Percentiles rank a stretch among this genome's conserved stretches.
Evolutionary conservation across 2,329 filamentous ascomycete species (phyloP).

Genomic region (Colletotrichum somersetense): DNA sequence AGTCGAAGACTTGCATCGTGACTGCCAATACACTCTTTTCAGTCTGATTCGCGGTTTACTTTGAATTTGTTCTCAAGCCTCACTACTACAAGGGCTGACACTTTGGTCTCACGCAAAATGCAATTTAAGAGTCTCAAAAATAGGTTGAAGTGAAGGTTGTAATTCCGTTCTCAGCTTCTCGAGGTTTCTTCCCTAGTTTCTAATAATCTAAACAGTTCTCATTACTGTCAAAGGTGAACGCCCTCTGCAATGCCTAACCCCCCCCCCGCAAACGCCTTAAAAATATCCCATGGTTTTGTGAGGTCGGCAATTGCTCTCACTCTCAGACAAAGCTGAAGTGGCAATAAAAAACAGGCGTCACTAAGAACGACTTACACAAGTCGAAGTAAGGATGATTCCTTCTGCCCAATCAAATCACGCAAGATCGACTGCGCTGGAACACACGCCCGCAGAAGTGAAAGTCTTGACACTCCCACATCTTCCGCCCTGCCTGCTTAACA

Average conservation of each 20-base stretch:
- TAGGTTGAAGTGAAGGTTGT: slow-evolving; percentile 10
- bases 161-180: slow-evolving; percentile 7
- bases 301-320: slow-evolving; percentile 24
- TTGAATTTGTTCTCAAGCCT: background rate
- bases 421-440: too few species aligned
- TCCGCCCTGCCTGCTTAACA: background rate
- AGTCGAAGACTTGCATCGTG: background rate
- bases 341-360: background rate
- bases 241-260: slow-evolving; percentile 29
- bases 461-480: slow-evolving; percentile 9
- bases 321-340: background rate
- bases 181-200: slow-evolving; percentile 1
- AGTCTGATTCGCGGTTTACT: background rate
- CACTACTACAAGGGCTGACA: background rate
- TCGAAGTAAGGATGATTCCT: background rate
- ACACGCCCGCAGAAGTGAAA: slow-evolving; percentile 2
- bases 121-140: background rate
- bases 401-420: background rate
- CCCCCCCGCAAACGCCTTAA: slow-evolving; percentile 38
- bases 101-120: background rate
- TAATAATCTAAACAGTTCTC: slow-evolving; percentile 34
- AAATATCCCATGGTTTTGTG: slow-evolving; percentile 30
- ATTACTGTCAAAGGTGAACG: slow-evolving; percentile 28
- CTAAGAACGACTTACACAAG: background rate
- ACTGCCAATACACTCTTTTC: background rate